Percentiles rank a stretch among this genome's conserved stretches.
phyloP scores from a whole-genome alignment of 2,329 filamentous ascomycete species.

The Calonectria hawksworthii region DNA sequence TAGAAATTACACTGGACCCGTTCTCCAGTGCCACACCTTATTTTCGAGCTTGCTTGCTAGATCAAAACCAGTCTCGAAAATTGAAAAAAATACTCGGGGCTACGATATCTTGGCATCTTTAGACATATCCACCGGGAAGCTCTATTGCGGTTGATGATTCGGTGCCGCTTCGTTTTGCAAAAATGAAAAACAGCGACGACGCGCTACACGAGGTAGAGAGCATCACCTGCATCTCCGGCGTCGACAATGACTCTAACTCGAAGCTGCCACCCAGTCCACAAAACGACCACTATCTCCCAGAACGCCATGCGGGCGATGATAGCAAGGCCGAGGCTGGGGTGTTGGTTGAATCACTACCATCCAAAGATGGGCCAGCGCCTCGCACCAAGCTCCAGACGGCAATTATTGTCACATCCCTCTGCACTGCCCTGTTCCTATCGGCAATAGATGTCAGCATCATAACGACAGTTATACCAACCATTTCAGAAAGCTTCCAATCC shows the following conservation, averaged over 20 bases:
- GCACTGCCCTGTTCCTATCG: conserved; percentile 55
- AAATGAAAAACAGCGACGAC: background rate
- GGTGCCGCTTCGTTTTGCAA: no score
- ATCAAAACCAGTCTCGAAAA: background rate
- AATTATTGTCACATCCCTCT: background rate
- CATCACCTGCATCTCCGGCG: background rate
- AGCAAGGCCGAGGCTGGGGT: background rate
- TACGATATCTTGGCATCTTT: background rate
- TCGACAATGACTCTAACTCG: background rate
- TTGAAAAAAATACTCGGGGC: background rate
- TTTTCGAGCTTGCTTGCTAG: background rate
- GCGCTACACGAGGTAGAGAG: background rate
- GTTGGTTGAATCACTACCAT: background rate
- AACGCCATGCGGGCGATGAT: background rate
- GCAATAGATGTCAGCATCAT: conserved; percentile 73
- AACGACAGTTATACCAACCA: conserved; percentile 76
- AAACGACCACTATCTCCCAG: background rate
- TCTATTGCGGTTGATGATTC: no score
- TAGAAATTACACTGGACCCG: background rate
- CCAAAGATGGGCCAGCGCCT: background rate
- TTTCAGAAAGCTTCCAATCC: conserved; percentile 73
- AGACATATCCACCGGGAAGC: background rate
- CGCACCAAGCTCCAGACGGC: background rate
- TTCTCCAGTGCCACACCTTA: background rate
- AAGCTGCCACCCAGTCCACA: background rate